A percentile compares a stretch with the other conserved stretches of the same genome.
phyloP scores from a whole-genome alignment of 2,329 filamentous ascomycete genomes.

The Xylariaceae sp. region DNA sequence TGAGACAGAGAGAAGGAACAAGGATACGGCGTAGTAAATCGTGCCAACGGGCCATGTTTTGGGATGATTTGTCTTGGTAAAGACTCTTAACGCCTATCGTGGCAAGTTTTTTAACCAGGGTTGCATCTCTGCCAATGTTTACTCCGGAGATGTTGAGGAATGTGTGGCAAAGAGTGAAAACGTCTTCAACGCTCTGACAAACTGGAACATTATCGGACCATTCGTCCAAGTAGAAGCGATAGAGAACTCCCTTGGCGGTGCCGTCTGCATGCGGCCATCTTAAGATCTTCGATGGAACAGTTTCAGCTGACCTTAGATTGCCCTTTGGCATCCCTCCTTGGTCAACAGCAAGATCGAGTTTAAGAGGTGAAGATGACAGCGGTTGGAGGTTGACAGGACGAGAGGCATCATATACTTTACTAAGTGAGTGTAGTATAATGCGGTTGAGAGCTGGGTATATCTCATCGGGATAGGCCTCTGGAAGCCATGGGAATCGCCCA shows the following conservation, averaged over 20 bases:
- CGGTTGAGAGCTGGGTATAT: conserved; percentile 74
- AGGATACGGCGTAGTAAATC: conserved; percentile 78
- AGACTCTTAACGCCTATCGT: conserved; percentile 78
- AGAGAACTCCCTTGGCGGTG: conserved; percentile 70
- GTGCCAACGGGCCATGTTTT: conserved; percentile 76
- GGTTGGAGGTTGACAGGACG: conserved; percentile 31
- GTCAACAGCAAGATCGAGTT: conserved; percentile 49
- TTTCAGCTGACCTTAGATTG: conserved; percentile 56
- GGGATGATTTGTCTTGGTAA: conserved; percentile 61
- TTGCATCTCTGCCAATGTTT: conserved; percentile 80
- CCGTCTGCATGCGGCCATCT: conserved; percentile 87
- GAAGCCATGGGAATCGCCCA: conserved; percentile 87
- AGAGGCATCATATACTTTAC: conserved; percentile 61
- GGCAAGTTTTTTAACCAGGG: conserved; percentile 75
- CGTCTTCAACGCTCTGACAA: conserved; percentile 85
- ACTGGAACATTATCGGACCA: conserved; percentile 92
- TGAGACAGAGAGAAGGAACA: conserved; percentile 84
- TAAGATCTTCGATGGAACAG: conserved; percentile 62
- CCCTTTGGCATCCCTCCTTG: conserved; percentile 68
- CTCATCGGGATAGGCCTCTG: conserved; percentile 79
- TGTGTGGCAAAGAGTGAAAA: conserved; percentile 81
- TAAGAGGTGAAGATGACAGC: conserved; percentile 24
- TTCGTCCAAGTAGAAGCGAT: conserved; percentile 95
- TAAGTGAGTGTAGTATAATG: conserved; percentile 76
- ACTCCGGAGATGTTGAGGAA: conserved; percentile 82